phyloP scores from a whole-genome alignment of 2,329 filamentous ascomycete genomes.

The Lomentospora prolificans region DNA sequence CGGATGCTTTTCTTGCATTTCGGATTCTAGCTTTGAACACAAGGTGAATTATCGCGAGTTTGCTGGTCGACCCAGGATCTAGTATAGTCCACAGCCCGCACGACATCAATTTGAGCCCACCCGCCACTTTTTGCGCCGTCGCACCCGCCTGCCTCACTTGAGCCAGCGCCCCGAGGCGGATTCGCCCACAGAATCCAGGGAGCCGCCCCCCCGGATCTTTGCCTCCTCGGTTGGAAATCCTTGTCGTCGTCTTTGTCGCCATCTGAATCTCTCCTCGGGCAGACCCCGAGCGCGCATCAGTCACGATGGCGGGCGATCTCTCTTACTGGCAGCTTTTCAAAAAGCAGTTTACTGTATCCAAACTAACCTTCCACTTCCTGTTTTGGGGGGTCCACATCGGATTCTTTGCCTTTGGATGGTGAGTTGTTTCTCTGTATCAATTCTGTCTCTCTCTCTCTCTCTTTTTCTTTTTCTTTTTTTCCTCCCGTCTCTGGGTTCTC shows the following conservation, averaged over 20 bases:
- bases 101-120: background rate
- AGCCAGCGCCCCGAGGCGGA: too few species aligned
- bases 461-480: background rate
- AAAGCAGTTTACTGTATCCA: slow-evolving; percentile 59
- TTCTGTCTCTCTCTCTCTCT: too few species aligned
- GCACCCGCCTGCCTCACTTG: background rate
- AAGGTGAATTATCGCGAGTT: background rate
- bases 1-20: background rate
- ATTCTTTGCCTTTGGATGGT: slow-evolving; percentile 80
- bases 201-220: too few species aligned
- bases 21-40: background rate
- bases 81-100: background rate
- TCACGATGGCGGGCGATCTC: slow-evolving; percentile 30
- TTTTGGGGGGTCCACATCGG: slow-evolving; percentile 73
- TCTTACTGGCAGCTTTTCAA: slow-evolving; percentile 34
- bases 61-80: background rate
- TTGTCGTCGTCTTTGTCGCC: background rate
- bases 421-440: slow-evolving; percentile 23
- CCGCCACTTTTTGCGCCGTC: background rate
- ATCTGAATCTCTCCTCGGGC: background rate
- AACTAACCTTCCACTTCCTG: slow-evolving; percentile 68
- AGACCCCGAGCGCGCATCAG: background rate
- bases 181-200: too few species aligned
- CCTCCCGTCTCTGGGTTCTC: background rate
- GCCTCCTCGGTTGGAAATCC: too few species aligned